Evolutionary conservation across 345 rosid species (phyloP).

Genomic region (Sisymbrium altissimum): DNA sequence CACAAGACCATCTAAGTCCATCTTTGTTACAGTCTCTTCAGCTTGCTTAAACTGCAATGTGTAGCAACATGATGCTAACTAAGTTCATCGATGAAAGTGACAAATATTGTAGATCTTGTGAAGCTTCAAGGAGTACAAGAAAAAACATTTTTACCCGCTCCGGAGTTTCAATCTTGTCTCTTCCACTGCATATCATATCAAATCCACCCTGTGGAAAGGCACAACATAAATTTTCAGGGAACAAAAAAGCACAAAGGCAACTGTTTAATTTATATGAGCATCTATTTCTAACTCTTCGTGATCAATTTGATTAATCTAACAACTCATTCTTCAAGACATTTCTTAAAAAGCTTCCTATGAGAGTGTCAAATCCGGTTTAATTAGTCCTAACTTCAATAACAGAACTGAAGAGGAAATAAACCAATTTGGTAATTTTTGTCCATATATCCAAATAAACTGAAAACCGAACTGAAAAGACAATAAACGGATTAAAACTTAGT

Average conservation of each 20-base stretch:
- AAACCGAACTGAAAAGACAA: background rate
- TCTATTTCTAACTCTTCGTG: background rate
- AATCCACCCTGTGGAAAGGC: constrained; percentile 72
- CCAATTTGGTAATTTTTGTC: no score
- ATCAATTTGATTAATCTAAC: background rate
- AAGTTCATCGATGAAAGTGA: background rate
- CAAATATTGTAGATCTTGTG: constrained; percentile 26
- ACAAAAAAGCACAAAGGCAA: background rate
- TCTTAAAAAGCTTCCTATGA: background rate
- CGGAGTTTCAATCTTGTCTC: constrained; percentile 97
- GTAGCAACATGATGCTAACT: background rate
- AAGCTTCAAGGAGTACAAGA: background rate
- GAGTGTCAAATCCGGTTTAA: background rate
- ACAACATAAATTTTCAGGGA: background rate
- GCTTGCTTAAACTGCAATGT: constrained; percentile 82
- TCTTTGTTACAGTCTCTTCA: constrained; percentile 75
- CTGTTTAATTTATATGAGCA: background rate
- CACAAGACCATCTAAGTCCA: constrained; percentile 86
- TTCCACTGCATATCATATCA: constrained; percentile 96
- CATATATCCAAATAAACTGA: no score
- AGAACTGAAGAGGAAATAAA: no score
- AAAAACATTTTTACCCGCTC: constrained; percentile 58
- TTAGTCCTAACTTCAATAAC: no score
- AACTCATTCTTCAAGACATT: background rate
- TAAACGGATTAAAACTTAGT: background rate